Evolutionary conservation across 306 rosid genomes (phyloP), one percentile per base, ranked within the genome.

Genomic region (peach (Prunus persica)): DNA sequence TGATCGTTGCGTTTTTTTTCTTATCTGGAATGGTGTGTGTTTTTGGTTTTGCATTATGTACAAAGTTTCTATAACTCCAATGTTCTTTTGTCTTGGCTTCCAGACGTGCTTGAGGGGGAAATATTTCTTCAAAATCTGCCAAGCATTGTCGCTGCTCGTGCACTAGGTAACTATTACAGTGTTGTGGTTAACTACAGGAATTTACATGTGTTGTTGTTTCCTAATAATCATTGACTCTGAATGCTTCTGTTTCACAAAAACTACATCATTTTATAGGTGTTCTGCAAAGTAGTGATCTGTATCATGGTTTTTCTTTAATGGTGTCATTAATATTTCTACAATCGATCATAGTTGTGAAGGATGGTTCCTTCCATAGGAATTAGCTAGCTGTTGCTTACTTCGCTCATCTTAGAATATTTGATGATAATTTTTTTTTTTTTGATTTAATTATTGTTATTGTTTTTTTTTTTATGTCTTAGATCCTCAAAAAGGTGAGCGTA

Each of bases 61-160:
- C 47, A 49, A 69, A 15, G 25, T 22, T n/a, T 50, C 8, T 69
- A 50, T 68, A 62, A 16, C 67, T 67, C 70, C 63, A 54, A 24
- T 86, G 63, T 45, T 57, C 25, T 70, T 80, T 73, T 64, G 72
- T 69, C 74, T 65, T 50, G 82, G 69, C 79, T 70, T 54, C 24
- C 88, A 95, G 97, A 89, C 43, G 89, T 95, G 79, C 97, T 95
- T 54, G 97, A 92, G 82, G 97, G 97, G 76, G 97, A 95, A 72
- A 90, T 95, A 84, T 95, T 95, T 85, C 98, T 95, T 84, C 98
- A 95, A 84, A 95, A 92, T 82, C 84, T 95, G 81, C 97, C 97
- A 24, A 95, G 97, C 82, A 90, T 90, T 80, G 84, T 95, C 54
- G 80, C 92, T 76, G 97, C 97, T 79, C 97, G 90, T 89, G 98